Percentiles rank a stretch among this genome's conserved stretches.
Evolutionary conservation across 2,329 filamentous ascomycete genomes (phyloP).

Genomic region (Trichoderma atroviride): DNA sequence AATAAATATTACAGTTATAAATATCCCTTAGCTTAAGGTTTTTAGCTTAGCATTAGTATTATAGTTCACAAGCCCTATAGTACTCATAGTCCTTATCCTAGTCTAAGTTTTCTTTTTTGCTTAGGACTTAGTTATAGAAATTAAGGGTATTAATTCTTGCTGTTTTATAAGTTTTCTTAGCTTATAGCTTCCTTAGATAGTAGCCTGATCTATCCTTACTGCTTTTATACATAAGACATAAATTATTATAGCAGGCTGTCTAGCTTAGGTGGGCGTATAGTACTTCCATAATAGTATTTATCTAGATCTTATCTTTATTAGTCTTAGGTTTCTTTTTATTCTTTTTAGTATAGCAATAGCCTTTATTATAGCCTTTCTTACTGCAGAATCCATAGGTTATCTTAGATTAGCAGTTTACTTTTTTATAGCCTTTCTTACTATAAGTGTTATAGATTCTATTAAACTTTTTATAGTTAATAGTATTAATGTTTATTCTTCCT

Average conservation of each 20-base stretch:
- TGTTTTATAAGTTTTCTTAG: neutral
- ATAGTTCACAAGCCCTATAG: neutral
- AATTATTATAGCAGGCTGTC: neutral
- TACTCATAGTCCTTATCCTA: neutral
- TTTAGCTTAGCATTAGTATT: too few relatives aligned
- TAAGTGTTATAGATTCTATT: neutral
- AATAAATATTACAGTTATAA: too few relatives aligned
- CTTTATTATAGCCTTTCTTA: neutral
- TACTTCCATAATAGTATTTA: neutral
- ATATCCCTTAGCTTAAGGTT: too few relatives aligned
- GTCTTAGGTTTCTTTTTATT: neutral
- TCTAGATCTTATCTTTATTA: neutral
- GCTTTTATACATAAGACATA: neutral
- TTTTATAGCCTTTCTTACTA: neutral
- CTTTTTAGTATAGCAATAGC: neutral
- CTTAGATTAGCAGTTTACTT: neutral
- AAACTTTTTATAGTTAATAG: neutral
- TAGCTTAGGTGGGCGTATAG: neutral
- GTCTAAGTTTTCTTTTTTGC: too few relatives aligned
- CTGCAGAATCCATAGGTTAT: neutral
- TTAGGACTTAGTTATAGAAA: too few relatives aligned
- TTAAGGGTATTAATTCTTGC: neutral
- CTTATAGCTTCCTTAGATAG: neutral
- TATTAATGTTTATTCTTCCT: neutral
- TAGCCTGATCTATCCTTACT: neutral